Conservation (phyloP, 176 grass and related monocot genomes). For the Neostapfia colusana region DNA sequence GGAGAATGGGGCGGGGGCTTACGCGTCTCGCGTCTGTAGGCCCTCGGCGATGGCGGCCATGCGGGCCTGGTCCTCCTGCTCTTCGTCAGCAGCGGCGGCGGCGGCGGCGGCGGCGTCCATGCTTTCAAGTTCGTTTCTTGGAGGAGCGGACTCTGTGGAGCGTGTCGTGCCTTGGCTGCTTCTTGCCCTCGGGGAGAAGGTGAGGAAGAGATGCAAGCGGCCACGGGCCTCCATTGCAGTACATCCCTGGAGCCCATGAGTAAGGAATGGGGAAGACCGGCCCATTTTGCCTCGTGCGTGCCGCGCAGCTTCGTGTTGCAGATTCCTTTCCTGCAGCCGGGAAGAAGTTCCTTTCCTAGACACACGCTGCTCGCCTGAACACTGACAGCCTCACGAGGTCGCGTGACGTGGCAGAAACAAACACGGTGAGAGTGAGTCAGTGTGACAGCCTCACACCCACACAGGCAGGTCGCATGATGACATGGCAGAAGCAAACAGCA, state of each 20-base stretch:
- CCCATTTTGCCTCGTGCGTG: too few relatives aligned
- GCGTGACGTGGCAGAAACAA: not conserved
- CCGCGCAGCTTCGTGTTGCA: too few relatives aligned
- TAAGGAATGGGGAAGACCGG: too few relatives aligned
- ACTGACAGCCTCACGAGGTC: not conserved
- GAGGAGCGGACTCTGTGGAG: not conserved
- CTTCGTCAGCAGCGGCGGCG: not conserved
- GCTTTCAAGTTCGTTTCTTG: conserved; percentile 28
- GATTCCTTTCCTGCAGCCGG: too few relatives aligned
- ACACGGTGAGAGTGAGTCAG: not conserved
- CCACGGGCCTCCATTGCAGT: not conserved
- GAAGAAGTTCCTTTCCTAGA: too few relatives aligned
- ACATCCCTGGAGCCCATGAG: not conserved
- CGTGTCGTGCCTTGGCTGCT: not conserved
- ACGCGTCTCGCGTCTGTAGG: conserved; percentile 55
- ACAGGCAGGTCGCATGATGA: not conserved
- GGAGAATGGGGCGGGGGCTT: not conserved
- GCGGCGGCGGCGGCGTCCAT: conserved; percentile 21
- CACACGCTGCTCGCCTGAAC: not conserved
- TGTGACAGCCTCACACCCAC: not conserved
- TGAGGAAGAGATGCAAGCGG: not conserved
- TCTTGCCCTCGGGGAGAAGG: not conserved
- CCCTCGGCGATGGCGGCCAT: conserved; percentile 38
- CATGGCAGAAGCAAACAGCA: not conserved
- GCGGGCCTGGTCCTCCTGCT: conserved; percentile 35